Percentiles rank a stretch among this genome's conserved stretches.
Conservation (phyloP, 2,329 filamentous ascomycete genomes). For the Xylariomycetidae sp. region DNA sequence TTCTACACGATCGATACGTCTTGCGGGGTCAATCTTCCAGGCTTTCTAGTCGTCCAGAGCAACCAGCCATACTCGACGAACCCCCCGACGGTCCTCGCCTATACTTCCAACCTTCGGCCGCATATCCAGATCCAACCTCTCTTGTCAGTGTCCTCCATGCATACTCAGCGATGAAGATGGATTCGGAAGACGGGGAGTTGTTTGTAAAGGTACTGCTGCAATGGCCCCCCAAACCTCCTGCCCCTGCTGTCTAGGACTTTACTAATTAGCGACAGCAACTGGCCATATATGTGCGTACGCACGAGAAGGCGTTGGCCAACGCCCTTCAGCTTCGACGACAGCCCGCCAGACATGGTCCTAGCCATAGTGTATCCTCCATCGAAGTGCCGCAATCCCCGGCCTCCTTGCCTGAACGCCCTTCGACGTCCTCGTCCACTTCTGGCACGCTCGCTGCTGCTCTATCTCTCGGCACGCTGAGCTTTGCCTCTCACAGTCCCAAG, state of each 20-base stretch:
- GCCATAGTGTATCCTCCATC: slow-evolving; percentile 57
- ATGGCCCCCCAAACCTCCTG: slow-evolving; percentile 22
- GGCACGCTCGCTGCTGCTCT: slow-evolving; percentile 76
- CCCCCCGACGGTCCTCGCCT: not conserved
- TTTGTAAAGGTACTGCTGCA: slow-evolving; percentile 68
- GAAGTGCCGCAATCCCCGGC: slow-evolving; percentile 50
- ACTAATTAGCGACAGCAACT: slow-evolving; percentile 61
- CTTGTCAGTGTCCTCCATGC: slow-evolving; percentile 33
- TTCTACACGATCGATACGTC: not conserved
- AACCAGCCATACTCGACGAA: slow-evolving; percentile 9
- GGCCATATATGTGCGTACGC: slow-evolving; percentile 90
- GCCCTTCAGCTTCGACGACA: slow-evolving; percentile 81
- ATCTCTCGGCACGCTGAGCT: slow-evolving; percentile 77
- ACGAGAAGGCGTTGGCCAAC: slow-evolving; percentile 96
- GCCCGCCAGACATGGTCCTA: slow-evolving; percentile 61
- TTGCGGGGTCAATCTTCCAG: not conserved
- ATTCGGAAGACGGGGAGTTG: slow-evolving; percentile 83
- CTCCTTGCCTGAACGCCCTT: slow-evolving; percentile 52
- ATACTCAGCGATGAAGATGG: slow-evolving; percentile 56
- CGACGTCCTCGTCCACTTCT: slow-evolving; percentile 63
- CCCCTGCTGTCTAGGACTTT: slow-evolving; percentile 81
- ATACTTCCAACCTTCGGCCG: not conserved
- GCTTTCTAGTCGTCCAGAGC: slow-evolving; percentile 2
- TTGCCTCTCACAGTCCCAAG: slow-evolving; percentile 79
- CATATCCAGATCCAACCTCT: slow-evolving; percentile 1